Conservation (phyloP, 345 rosid genomes). For the Boechera divaricarpa region DNA sequence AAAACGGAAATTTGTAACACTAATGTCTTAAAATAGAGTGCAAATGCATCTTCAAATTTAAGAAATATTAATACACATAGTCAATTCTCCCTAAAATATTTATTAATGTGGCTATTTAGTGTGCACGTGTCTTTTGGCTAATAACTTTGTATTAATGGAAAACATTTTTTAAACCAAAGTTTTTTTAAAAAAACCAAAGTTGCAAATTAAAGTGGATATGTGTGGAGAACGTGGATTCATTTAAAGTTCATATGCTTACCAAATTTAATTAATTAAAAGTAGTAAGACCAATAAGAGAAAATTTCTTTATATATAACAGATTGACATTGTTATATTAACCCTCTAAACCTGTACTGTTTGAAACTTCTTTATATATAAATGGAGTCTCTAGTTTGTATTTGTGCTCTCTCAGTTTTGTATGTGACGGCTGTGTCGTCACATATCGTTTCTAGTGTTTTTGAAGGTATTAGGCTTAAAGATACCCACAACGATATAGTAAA, state of each 20-base stretch:
- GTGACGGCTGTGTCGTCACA: background rate
- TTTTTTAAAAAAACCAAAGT: background rate
- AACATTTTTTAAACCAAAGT: background rate
- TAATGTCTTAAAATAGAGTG: background rate
- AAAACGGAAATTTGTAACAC: no score
- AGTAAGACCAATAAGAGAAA: background rate
- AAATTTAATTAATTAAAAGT: background rate
- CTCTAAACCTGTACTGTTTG: background rate
- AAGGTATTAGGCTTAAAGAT: background rate
- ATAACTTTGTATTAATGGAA: background rate
- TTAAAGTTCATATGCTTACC: background rate
- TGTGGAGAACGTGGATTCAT: background rate
- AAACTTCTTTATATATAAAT: background rate
- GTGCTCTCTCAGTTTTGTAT: constrained; percentile 6
- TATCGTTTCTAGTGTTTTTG: background rate
- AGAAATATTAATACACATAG: background rate
- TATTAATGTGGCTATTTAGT: background rate
- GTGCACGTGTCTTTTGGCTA: background rate
- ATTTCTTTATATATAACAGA: background rate
- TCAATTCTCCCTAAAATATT: background rate
- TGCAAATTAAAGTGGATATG: background rate
- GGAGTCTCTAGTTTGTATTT: background rate
- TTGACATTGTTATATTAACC: background rate
- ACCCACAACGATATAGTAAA: background rate
- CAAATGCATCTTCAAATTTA: background rate